Conservation (phyloP, 2,329 filamentous ascomycete genomes). For the Coniochaeta pulveracea region DNA sequence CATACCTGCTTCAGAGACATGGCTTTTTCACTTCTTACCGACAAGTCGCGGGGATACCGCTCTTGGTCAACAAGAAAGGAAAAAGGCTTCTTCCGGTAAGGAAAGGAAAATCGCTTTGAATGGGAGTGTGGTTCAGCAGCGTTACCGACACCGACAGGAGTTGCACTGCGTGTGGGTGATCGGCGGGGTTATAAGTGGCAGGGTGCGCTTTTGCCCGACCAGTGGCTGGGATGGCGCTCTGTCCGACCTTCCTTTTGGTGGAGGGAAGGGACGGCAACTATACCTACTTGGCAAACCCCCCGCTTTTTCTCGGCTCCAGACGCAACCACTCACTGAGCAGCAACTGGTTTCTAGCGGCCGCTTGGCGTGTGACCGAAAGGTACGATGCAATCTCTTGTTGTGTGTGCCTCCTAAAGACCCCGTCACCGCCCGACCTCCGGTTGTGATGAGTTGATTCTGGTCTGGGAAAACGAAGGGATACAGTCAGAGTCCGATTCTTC, state of each 20-base stretch:
- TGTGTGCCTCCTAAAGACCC: neutral
- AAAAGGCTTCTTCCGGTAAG: slow-evolving; percentile 4
- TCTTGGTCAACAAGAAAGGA: neutral
- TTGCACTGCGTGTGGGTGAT: neutral
- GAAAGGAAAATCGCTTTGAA: neutral
- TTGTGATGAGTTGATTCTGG: neutral
- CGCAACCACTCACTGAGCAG: slow-evolving; percentile 3
- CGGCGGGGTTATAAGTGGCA: slow-evolving; percentile 4
- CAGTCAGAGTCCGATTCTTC: neutral
- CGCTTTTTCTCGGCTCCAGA: slow-evolving; percentile 3
- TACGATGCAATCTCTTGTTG: slow-evolving; percentile 1
- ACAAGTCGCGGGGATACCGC: neutral
- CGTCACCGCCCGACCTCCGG: neutral
- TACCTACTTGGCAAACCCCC: too few species aligned
- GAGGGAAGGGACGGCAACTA: slow-evolving; percentile 2
- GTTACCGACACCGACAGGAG: neutral
- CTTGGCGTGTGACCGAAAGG: slow-evolving; percentile 3
- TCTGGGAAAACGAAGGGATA: neutral
- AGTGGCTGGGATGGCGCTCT: slow-evolving; percentile 1
- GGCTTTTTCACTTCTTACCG: slow-evolving; percentile 5
- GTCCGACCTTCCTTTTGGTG: neutral
- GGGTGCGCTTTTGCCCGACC: neutral
- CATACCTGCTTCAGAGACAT: slow-evolving; percentile 31
- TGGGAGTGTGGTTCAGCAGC: too few species aligned
- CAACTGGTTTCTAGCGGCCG: slow-evolving; percentile 1